Evolutionary conservation across 2,329 filamentous ascomycete genomes (phyloP).

Genomic region (Botrytis galanthina): DNA sequence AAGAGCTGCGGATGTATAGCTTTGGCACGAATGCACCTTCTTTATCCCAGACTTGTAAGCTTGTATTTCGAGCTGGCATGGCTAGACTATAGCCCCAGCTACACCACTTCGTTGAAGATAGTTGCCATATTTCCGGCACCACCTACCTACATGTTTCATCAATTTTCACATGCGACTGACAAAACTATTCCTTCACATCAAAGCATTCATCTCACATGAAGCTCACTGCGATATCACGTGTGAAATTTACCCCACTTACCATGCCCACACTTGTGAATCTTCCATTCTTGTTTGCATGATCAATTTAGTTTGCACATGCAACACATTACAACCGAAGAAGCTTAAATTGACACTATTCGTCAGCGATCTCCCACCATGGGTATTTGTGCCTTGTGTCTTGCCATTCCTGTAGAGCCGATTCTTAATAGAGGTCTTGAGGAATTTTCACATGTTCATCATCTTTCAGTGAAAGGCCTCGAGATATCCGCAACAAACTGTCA

Average conservation of each 20-base stretch:
- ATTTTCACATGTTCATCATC: conserved; percentile 20
- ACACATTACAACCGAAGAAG: neutral
- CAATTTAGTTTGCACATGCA: neutral
- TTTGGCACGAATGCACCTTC: neutral
- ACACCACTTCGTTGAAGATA: neutral
- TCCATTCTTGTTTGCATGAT: neutral
- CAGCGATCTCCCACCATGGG: neutral
- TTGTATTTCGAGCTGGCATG: neutral
- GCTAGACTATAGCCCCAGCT: neutral
- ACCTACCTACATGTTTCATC: neutral
- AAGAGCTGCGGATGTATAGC: neutral
- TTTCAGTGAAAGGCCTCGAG: conserved; percentile 20
- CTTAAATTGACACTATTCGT: neutral
- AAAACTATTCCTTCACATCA: neutral
- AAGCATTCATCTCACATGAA: neutral
- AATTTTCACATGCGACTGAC: neutral
- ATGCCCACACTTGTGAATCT: neutral
- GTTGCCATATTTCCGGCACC: neutral
- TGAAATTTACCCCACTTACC: conserved; percentile 4
- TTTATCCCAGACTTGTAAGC: neutral
- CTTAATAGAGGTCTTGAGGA: neutral
- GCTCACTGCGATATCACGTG: conserved; percentile 4
- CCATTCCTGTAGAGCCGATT: conserved; percentile 6
- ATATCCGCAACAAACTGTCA: conserved; percentile 17
- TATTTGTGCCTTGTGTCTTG: neutral